Conservation (phyloP, 2,329 filamentous ascomycete genomes). For the Talaromyces marneffei region DNA sequence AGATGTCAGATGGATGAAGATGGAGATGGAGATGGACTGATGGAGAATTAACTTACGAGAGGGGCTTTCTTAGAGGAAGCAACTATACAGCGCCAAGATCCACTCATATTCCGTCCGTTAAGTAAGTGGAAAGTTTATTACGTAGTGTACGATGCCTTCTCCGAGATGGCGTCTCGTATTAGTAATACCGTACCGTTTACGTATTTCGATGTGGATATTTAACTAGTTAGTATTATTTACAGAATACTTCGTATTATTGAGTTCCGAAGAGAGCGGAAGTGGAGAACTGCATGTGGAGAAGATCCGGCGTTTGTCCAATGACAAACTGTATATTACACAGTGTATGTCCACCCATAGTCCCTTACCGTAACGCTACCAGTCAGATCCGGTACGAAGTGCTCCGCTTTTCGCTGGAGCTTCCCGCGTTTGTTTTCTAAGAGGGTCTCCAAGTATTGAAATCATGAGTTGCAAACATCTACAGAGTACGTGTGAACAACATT, state of each 20-base stretch:
- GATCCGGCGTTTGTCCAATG: neutral
- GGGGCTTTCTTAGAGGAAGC: neutral
- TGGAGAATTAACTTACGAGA: slow-evolving; percentile 1
- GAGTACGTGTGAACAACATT: neutral
- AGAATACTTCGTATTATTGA: neutral
- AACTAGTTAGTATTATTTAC: too few relatives aligned
- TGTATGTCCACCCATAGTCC: neutral
- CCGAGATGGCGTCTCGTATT: too few relatives aligned
- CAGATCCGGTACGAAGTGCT: slow-evolving; percentile 1
- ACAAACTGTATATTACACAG: neutral
- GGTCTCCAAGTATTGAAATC: neutral
- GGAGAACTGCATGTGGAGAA: neutral
- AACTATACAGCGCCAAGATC: neutral
- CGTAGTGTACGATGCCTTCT: neutral
- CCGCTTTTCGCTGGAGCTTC: slow-evolving; percentile 6
- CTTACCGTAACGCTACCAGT: slow-evolving; percentile 3
- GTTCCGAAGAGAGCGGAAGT: neutral
- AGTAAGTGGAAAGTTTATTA: slow-evolving; percentile 1
- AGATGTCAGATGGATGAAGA: slow-evolving; percentile 1
- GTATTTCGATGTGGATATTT: neutral
- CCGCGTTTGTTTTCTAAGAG: neutral
- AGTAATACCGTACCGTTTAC: neutral
- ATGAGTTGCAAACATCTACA: neutral
- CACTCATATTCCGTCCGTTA: neutral
- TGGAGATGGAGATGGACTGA: neutral